These are phyloP conservation scores for Yarrowia galli DNA, from an alignment of 1,139 yeast species.

Conservation along the genomic window DNA sequence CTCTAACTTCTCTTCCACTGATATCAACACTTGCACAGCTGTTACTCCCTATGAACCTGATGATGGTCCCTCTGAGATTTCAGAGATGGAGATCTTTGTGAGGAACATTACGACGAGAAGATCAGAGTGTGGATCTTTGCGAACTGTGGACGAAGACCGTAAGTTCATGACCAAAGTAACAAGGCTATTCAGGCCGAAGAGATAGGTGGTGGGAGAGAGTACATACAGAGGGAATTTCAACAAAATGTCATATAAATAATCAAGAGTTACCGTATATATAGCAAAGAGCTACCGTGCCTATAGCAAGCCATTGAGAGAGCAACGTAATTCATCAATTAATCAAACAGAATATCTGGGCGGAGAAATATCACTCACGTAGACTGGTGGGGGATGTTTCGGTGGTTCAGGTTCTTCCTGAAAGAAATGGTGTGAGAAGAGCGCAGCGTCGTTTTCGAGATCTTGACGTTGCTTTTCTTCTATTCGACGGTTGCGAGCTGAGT, in stretches of 20 bases:
- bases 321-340: no score
- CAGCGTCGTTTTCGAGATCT: neutral
- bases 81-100: constrained; percentile 13
- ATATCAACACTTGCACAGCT: neutral
- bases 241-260: no score
- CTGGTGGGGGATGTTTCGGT: constrained; percentile 6
- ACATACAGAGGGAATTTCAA: no score
- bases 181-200: neutral
- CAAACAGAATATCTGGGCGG: neutral
- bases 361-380: neutral
- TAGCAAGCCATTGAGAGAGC: no score
- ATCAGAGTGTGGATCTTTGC: neutral
- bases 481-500: neutral
- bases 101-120: constrained; percentile 14
- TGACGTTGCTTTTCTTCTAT: neutral
- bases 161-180: constrained; percentile 14
- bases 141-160: neutral
- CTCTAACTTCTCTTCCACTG: no score
- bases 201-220: no score
- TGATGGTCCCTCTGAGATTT: constrained; percentile 1
- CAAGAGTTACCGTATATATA: no score
- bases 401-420: neutral
- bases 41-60: neutral
- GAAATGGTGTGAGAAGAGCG: neutral
- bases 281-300: no score